Evolutionary conservation across 2,329 filamentous ascomycete species (phyloP), one percentile per base, ranked within the genome.

Genomic region (Acephala macrosclerotiorum): DNA sequence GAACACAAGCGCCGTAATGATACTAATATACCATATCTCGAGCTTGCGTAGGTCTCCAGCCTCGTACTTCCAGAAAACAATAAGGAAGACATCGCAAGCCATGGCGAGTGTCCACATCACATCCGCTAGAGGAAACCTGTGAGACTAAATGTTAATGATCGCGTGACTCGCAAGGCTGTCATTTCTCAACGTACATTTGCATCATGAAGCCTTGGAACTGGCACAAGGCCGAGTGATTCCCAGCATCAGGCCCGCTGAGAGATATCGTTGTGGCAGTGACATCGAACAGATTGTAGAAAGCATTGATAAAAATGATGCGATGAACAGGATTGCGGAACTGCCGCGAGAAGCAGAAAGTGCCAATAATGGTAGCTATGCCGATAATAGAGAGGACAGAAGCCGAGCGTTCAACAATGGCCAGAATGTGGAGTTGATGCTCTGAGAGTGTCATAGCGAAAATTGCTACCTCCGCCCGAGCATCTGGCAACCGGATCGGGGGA

Each of bases 321-420:
- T 95, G 94, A 79, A 94, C 93, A 18, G 92, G 91, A 74, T 93
- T 94, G 73, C 91, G 90, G 75, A 94, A 94, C 9, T 85, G 84
- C 25, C 83, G 84, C 25, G 89, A 93, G 26, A 78, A 77, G 45
- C 85, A 79, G 74, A 94, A 95, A 1, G 91, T 93, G 63, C 81
- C 72, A 61, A 94, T 88, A 73, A 93, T 90, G 75, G 94, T 87
- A 36, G 89, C 72, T 47, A 89, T 91, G 63, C 91, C 91, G 1
- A 90, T 61, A 0, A 94, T 76, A 0, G 91, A 94, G 55, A 93
- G 78, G 14, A 89, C 83, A 0, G 91, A 94, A 73, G 89, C 88
- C 18, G 84, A 80, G 51, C 91, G 84, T 77, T 92, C 90, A 58
- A 90, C 85, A 66, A 85, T 78, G 68, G 82, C 86, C 68, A 93